These are phyloP conservation scores for Camellia granthamiana DNA, from an alignment of 148 eudicot genomes.

Conservation along the genomic window DNA sequence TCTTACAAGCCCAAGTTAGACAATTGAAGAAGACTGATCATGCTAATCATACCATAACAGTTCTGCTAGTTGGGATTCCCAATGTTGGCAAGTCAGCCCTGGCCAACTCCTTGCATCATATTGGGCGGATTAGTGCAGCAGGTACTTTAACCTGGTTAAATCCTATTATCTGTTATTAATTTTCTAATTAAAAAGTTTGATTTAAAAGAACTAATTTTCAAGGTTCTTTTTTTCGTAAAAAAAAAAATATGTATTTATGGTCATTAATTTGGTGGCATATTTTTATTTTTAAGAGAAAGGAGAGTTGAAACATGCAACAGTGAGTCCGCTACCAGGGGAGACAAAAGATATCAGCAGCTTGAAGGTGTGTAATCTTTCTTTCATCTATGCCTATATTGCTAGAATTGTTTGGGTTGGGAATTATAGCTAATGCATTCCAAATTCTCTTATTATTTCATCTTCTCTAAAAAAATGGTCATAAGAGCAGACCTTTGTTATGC, in stretches of 20 bases:
- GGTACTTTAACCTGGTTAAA: slow-evolving; percentile 29
- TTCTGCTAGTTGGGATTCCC: slow-evolving; percentile 73
- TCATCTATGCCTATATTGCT: neutral
- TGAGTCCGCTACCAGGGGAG: neutral
- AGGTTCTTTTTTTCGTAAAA: neutral
- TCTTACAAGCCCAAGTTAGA: slow-evolving; percentile 62
- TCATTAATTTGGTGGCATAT: neutral
- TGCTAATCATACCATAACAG: slow-evolving; percentile 17
- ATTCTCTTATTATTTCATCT: neutral
- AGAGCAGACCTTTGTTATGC: neutral
- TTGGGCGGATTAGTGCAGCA: slow-evolving; percentile 71
- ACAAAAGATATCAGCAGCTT: slow-evolving; percentile 71
- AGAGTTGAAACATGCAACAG: no score
- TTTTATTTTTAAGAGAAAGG: no score
- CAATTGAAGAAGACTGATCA: slow-evolving; percentile 38
- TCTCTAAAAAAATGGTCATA: neutral
- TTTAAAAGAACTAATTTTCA: no score
- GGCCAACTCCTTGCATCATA: slow-evolving; percentile 79
- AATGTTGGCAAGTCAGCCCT: slow-evolving; percentile 88
- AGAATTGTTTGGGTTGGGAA: neutral
- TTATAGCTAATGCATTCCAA: neutral
- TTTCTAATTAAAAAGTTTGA: neutral
- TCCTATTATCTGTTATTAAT: neutral
- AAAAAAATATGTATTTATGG: neutral
- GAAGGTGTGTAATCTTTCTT: slow-evolving; percentile 48